Evolutionary conservation across 2,329 filamentous ascomycete species (phyloP).

Genomic region (Coniochaeta sp.): DNA sequence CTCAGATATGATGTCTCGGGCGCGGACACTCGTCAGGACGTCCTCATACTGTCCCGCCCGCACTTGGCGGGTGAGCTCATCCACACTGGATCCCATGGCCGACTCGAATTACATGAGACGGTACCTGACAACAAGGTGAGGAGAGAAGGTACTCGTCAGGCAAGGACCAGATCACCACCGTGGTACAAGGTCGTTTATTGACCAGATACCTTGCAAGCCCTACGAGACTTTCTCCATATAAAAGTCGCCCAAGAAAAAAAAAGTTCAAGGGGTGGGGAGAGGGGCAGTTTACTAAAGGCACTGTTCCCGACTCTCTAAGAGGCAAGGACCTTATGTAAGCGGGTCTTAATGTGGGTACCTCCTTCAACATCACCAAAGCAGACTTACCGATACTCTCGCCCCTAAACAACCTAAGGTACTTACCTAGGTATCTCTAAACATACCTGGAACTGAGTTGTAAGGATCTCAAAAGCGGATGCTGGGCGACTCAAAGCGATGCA

Average conservation of each 20-base stretch:
- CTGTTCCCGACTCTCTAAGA: too few relatives aligned
- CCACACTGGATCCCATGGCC: neutral
- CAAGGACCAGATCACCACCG: neutral
- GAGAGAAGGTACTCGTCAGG: neutral
- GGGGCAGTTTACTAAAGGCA: neutral
- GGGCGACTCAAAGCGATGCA: too few relatives aligned
- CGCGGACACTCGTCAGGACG: constrained; percentile 10
- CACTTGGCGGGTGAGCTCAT: constrained; percentile 6
- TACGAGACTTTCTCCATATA: too few relatives aligned
- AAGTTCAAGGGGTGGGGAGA: neutral
- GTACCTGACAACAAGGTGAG: neutral
- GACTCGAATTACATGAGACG: neutral
- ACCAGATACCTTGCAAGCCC: neutral
- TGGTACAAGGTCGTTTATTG: neutral
- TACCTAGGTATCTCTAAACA: too few relatives aligned
- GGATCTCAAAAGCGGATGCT: too few relatives aligned
- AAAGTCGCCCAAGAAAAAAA: neutral
- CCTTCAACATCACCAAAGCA: too few relatives aligned
- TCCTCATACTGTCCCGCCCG: constrained; percentile 14
- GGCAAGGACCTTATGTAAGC: too few relatives aligned
- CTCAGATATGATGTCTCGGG: constrained; percentile 9
- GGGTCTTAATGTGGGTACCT: too few relatives aligned
- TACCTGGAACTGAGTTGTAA: too few relatives aligned
- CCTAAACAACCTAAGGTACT: too few relatives aligned
- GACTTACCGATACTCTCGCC: too few relatives aligned